Base-by-base conservation (phyloP, 2,329 filamentous ascomycete genomes). In the Microthyrium microscopicum region DNA sequence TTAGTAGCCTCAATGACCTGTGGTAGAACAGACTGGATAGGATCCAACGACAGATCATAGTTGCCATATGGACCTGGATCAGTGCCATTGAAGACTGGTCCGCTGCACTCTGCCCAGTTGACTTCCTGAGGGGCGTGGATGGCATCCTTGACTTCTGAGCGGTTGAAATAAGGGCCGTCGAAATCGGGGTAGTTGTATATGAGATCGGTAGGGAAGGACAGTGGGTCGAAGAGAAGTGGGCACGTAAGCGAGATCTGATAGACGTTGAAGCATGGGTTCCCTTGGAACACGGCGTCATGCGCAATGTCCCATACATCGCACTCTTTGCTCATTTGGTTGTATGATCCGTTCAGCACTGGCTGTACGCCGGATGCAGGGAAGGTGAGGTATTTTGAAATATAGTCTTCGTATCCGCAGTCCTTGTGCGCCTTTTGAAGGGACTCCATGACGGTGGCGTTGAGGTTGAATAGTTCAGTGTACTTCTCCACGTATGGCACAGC, bases 71-170 rank as follows among this genome's bases (percentile, higher is more conserved):
- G 40, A 8, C 40, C 41, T 12, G 34, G 35, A 31, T 37, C 31
- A 12, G n/a, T 35, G 18, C 31, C 22, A 11, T 31, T 29, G n/a
- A 41, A 41, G n/a, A 42, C 41, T 15, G 32, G 31, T 12, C 28
- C 33, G 12, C 27, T 31, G 29, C 39, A 42, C 35, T 44, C 39
- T 19, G 36, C 16, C 41, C 41, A 42, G 17, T 28, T 24, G 18
- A 42, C 30, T 20, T 42, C 41, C 25, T 40, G 24, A 4, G 41
- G 35, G 5, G 39, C 40, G 44, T 82, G 72, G 45, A 82, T 69
- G 2, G 76, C 75, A 8, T 57, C 53, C 46, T 82, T 74, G 3
- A 83, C 77, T 35, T 79, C 77, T 2, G 59, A 57, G 5, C 76
- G 71, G 56, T 82, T 70, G 54, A 82, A 81, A 59, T 82, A 78